These are phyloP conservation scores for Musa acuminata DNA, from an alignment of 176 grass and related monocot genomes.

Conservation along the genomic window DNA sequence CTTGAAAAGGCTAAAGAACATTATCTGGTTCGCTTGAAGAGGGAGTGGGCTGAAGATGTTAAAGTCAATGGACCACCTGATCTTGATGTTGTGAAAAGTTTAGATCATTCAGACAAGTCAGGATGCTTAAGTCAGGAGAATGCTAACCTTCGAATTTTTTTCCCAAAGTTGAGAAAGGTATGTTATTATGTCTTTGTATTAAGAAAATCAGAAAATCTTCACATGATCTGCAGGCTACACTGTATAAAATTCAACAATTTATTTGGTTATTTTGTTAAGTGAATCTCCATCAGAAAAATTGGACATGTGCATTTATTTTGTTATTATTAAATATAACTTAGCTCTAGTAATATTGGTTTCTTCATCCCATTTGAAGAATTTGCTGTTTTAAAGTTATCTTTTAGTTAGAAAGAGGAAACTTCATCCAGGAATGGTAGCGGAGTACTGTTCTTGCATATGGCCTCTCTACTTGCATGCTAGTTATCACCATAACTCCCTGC, in stretches of 20 bases:
- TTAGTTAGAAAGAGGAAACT: neutral
- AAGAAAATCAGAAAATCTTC: neutral
- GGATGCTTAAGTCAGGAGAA: constrained; percentile 28
- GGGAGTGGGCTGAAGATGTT: constrained; percentile 65
- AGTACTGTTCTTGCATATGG: too few relatives aligned
- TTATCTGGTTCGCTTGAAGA: constrained; percentile 54
- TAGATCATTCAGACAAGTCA: constrained; percentile 15
- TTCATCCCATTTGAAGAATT: neutral
- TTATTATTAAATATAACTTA: neutral
- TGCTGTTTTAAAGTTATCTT: neutral
- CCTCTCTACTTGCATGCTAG: too few relatives aligned
- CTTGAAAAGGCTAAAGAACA: constrained; percentile 95
- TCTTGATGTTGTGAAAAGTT: constrained; percentile 23
- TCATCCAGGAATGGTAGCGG: too few relatives aligned
- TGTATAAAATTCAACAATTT: neutral
- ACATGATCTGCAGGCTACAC: neutral
- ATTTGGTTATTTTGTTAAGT: neutral
- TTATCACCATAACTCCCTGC: too few relatives aligned
- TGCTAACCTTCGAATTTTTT: constrained; percentile 62
- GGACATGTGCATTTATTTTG: neutral
- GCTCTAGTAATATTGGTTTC: neutral
- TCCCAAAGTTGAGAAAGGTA: constrained; percentile 80
- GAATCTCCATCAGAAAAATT: neutral
- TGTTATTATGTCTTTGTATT: neutral
- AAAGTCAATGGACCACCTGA: constrained; percentile 8